phyloP scores from a whole-genome alignment of 2,329 filamentous ascomycete species.

The Magnaporthales sp. region DNA sequence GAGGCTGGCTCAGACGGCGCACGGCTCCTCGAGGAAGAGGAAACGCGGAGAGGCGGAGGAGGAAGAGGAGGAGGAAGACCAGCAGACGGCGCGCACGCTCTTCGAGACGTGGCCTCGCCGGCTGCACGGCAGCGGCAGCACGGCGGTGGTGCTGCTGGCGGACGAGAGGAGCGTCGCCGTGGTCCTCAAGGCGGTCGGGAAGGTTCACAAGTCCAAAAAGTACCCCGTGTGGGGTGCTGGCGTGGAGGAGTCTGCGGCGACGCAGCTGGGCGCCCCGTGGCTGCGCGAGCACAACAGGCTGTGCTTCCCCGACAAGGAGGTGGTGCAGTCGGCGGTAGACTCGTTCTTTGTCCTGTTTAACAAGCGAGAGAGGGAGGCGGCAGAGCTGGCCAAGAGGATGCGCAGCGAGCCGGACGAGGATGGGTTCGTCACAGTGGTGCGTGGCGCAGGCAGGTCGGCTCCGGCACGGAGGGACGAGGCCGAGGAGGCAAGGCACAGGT shows the following conservation, averaged over 20 bases:
- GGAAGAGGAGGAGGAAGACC: constrained; percentile 42
- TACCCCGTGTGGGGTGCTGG: constrained; percentile 62
- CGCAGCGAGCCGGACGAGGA: constrained; percentile 85
- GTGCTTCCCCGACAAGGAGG: constrained; percentile 57
- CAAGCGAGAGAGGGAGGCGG: constrained; percentile 57
- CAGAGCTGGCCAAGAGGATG: constrained; percentile 51
- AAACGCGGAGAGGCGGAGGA: constrained; percentile 30
- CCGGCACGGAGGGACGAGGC: constrained; percentile 67
- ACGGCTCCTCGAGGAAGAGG: constrained; percentile 36
- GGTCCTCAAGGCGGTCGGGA: constrained; percentile 66
- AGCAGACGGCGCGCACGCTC: constrained; percentile 41
- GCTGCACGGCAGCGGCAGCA: constrained; percentile 64
- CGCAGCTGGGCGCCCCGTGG: constrained; percentile 48
- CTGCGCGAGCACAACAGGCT: constrained; percentile 60
- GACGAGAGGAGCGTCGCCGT: constrained; percentile 71
- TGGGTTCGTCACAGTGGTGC: constrained; percentile 86
- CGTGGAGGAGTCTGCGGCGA: constrained; percentile 45
- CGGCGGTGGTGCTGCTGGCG: constrained; percentile 74
- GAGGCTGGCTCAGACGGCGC: constrained; percentile 23
- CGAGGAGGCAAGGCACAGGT: constrained; percentile 47
- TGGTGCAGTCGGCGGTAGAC: constrained; percentile 68
- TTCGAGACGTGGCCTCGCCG: constrained; percentile 66
- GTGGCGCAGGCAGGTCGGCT: constrained; percentile 62
- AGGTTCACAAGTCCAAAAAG: constrained; percentile 49
- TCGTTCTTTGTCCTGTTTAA: constrained; percentile 80